Evolutionary conservation across 192 early-diverging fungal genomes (phyloP).

Genomic region (Entophlyctis helioformis): DNA sequence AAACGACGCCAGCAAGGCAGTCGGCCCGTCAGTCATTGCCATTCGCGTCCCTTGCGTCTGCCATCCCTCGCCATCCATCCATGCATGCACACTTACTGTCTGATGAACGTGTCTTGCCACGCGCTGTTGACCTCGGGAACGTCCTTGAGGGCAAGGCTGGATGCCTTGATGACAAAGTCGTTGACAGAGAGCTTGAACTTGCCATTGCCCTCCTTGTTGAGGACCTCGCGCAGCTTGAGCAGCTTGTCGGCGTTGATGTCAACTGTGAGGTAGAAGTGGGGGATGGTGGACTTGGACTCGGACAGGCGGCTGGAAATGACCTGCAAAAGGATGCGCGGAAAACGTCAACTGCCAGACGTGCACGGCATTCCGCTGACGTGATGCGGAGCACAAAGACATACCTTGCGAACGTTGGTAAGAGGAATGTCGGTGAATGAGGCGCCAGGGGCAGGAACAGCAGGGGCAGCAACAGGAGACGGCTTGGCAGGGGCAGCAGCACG

Average conservation of each 20-base stretch:
- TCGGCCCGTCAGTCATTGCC: conserved; percentile 2
- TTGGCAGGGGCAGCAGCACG: too few relatives aligned
- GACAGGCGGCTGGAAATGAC: conserved; percentile 41
- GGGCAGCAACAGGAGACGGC: conserved; percentile 3
- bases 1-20: conserved; percentile 1
- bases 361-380: too few relatives aligned
- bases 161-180: conserved; percentile 96
- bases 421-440: conserved; percentile 30
- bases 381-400: not conserved
- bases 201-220: conserved; percentile 75
- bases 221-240: conserved; percentile 63
- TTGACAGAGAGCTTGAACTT: conserved; percentile 97
- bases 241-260: conserved; percentile 82
- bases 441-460: conserved; percentile 14
- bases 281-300: conserved; percentile 40
- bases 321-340: conserved; percentile 3
- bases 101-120: conserved; percentile 80
- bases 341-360: too few relatives aligned
- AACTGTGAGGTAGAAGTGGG: conserved; percentile 58
- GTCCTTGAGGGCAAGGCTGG: conserved; percentile 73
- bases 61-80: too few relatives aligned
- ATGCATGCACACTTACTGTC: conserved; percentile 60
- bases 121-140: conserved; percentile 90
- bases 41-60: too few relatives aligned
- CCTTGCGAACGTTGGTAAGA: conserved; percentile 29